These are phyloP conservation scores for Kwoniella botswanensis DNA, from an alignment of 768 basidiomycete species.

Conservation along the genomic window DNA sequence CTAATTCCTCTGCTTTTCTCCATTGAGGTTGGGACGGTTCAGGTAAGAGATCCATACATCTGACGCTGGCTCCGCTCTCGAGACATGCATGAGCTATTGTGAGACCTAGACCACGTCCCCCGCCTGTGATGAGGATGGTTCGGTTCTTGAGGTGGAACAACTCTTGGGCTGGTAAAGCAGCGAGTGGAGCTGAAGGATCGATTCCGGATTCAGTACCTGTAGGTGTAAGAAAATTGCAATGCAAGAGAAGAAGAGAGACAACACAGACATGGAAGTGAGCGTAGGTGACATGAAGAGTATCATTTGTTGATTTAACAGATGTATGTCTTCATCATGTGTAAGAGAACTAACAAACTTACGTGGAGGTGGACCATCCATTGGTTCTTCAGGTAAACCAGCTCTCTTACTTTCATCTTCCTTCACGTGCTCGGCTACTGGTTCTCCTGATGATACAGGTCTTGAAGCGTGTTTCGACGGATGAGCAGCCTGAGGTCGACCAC, in stretches of 20 bases:
- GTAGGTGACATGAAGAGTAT: neutral
- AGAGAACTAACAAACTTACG: constrained; percentile 6
- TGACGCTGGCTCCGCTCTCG: constrained; percentile 44
- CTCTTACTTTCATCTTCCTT: constrained; percentile 31
- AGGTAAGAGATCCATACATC: constrained; percentile 47
- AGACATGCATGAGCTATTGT: constrained; percentile 46
- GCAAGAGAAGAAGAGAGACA: too few species aligned
- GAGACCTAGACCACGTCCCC: constrained; percentile 50
- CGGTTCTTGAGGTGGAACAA: constrained; percentile 46
- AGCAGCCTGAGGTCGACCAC: constrained; percentile 21
- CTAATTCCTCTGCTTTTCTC: constrained; percentile 19
- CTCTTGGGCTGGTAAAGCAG: constrained; percentile 25
- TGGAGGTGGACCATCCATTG: constrained; percentile 22
- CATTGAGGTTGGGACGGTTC: constrained; percentile 40
- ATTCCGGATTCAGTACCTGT: neutral
- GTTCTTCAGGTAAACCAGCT: constrained; percentile 31
- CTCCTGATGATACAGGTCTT: constrained; percentile 23
- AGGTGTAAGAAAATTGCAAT: neutral
- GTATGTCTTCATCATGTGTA: constrained; percentile 1
- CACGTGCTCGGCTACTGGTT: constrained; percentile 32
- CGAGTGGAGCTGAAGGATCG: constrained; percentile 29
- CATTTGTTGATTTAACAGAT: neutral
- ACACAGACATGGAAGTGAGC: neutral
- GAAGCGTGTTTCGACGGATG: constrained; percentile 32
- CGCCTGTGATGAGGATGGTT: constrained; percentile 49